Base-by-base conservation (phyloP, 495 filamentous ascomycete species). In the Aspergillus olivimuriae region DNA sequence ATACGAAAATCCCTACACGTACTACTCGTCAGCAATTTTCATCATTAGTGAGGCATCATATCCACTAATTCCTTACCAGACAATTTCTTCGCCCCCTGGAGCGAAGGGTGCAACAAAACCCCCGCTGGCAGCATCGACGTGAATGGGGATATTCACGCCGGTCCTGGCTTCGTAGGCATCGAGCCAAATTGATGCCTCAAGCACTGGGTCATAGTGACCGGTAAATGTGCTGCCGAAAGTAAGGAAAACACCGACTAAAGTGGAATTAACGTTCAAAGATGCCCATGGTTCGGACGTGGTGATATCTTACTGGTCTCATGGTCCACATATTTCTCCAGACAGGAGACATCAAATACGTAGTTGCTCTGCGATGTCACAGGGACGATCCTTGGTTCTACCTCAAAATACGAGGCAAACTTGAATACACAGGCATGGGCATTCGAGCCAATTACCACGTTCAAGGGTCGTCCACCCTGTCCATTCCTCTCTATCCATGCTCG, bases 371-470 rank as follows among this genome's bases (percentile, higher is more conserved):
- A 72, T 9, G 73, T 80, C 2, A 88, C 84, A 1, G 81, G 77
- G 6, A 88, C 62, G 22, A 89, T 80, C 16, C 84, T 65, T 4
- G 82, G 74, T 52, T 89, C 84, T 19, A 88, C 84, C 39, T 89
- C 85, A 42, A 89, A 88, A 56, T 89, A 89, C 12, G 84, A 63
- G 2, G 84, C 61, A 30, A 67, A 79, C 55, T 88, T 88, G 63
- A 85, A 80, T 19, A 89, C 67, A 3, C 83, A 83, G 4, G 87
- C 84, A 55, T 88, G 84, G 12, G 83, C 82, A 57, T 89, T 89
- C 15, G 81, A 72, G 2, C 84, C 84, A 83, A 89, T 86, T 47
- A 88, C 66, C 53, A 88, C 86, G 56, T 88, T 89, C 5, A 84
- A 83, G 24, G 70, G 75, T 22, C 84, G 77, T 34, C 86, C 24